Percentiles rank a stretch among this genome's conserved stretches.
phyloP scores from a whole-genome alignment of 1,139 yeast species.

The Geotrichum citri-aurantii region DNA sequence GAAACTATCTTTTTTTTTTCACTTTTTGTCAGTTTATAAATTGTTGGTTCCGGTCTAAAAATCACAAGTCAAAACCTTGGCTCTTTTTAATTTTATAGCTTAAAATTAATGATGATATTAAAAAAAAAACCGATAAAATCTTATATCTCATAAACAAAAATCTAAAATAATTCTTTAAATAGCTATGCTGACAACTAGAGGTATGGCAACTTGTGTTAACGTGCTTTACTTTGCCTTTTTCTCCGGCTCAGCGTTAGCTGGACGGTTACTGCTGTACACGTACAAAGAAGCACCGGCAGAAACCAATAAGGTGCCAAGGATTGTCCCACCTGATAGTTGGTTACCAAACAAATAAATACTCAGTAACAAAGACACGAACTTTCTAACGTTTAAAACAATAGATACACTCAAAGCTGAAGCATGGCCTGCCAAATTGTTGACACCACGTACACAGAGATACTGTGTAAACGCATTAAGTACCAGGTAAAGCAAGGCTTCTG shows the following conservation, averaged over 20 bases:
- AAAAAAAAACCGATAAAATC: too few species aligned
- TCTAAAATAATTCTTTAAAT: neutral
- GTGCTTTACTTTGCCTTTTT: slow-evolving; percentile 8
- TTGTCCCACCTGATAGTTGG: slow-evolving; percentile 37
- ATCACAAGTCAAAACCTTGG: too few species aligned
- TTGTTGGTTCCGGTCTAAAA: too few species aligned
- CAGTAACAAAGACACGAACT: slow-evolving; percentile 52
- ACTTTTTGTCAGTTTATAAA: too few species aligned
- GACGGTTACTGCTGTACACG: slow-evolving; percentile 18
- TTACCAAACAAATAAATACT: slow-evolving; percentile 50
- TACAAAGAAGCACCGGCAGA: slow-evolving; percentile 53
- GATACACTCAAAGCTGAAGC: slow-evolving; percentile 58
- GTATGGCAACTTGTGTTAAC: neutral
- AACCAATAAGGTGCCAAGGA: slow-evolving; percentile 47
- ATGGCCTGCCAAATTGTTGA: slow-evolving; percentile 53
- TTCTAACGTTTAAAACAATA: slow-evolving; percentile 54
- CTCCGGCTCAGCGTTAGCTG: neutral
- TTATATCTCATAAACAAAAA: too few species aligned
- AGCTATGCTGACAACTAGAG: neutral
- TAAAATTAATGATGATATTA: too few species aligned
- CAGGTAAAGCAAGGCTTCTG: slow-evolving; percentile 21
- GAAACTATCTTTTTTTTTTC: too few species aligned
- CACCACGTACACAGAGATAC: slow-evolving; percentile 61
- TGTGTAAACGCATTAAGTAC: slow-evolving; percentile 53
- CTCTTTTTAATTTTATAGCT: too few species aligned